Conservation (phyloP, 768 basidiomycete genomes). For the Panaeolus papilionaceus region DNA sequence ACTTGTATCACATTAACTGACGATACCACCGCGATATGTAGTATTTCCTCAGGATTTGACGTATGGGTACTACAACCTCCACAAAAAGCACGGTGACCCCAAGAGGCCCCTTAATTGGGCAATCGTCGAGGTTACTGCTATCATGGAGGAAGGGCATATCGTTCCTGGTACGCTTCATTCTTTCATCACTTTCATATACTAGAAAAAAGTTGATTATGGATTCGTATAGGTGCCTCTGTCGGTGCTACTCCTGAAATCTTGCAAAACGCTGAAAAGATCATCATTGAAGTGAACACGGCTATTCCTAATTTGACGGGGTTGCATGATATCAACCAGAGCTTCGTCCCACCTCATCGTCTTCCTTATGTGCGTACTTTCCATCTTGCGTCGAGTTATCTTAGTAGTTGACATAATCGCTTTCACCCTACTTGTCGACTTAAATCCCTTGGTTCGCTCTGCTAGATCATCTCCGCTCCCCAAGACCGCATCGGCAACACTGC, state of each 20-base stretch:
- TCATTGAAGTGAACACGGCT: slow-evolving; percentile 55
- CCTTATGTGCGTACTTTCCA: slow-evolving; percentile 41
- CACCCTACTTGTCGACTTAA: too few species aligned
- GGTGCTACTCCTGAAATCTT: slow-evolving; percentile 56
- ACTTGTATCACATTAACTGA: too few species aligned
- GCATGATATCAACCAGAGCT: slow-evolving; percentile 54
- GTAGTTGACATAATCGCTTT: too few species aligned
- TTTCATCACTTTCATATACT: too few species aligned
- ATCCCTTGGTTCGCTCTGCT: too few species aligned
- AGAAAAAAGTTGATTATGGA: background rate
- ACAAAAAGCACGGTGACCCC: slow-evolving; percentile 50
- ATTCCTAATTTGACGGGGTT: slow-evolving; percentile 53
- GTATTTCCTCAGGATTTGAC: slow-evolving; percentile 56
- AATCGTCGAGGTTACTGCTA: slow-evolving; percentile 55
- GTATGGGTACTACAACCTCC: slow-evolving; percentile 53
- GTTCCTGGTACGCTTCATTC: slow-evolving; percentile 40
- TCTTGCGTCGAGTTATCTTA: too few species aligned
- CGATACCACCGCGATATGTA: too few species aligned
- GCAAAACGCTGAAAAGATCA: slow-evolving; percentile 53
- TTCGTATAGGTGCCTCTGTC: slow-evolving; percentile 46
- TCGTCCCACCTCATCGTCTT: slow-evolving; percentile 48
- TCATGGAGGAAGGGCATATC: slow-evolving; percentile 53
- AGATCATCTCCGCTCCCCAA: slow-evolving; percentile 49
- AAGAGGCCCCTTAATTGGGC: slow-evolving; percentile 54
- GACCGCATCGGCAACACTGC: slow-evolving; percentile 52